Evolutionary conservation across 306 rosid genomes (phyloP), one percentile per base, ranked within the genome.

Genomic region (Trifolium pratense): DNA sequence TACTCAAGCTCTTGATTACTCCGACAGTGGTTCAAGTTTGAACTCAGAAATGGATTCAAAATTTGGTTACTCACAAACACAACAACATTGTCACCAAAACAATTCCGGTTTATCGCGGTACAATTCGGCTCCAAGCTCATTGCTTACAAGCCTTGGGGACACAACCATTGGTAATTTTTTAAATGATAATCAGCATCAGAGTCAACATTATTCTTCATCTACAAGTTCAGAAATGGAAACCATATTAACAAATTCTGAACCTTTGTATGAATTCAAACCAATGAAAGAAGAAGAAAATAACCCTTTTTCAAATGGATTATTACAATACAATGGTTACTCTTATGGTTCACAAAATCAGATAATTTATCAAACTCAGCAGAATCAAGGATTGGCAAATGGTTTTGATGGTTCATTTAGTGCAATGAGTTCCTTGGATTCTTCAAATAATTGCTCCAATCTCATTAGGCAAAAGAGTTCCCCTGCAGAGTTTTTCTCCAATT

Each of bases 381-480:
- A 71, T 74, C 88, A 78, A 75, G 75, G 40, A 51, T 69, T 78
- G 66, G 39, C 56, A 17, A 75, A 76, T 84, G 32, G 3, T 63
- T 79, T 73, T 79, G 89, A 80, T 66, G 65, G 68, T 10, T 78
- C 86, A 32, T 86, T 75, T 70, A 70, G 79, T 56, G 76, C 57
- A 4, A 8, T 86, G 82, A 78, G 48, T 53, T 46, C 83, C 0
- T 14, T 72, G 78, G 62, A 2, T 62, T 40, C 53, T 66, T 66
- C 72, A 7, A 74, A 68, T 43, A 86, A 85, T 85, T 79, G 64
- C 42, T 66, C 87, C 62, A 78, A 86, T 85, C 86, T 85, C 75
- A 71, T 74, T 39, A 84, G 96, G 82, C 96, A 89, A 61, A 85
- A 66, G 75, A 93, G 92, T 78, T 91, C 91, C 37, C 96, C 98